These are phyloP conservation scores for Podaxis carcinomalis DNA, from an alignment of 768 basidiomycete genomes.

Conservation along the genomic window DNA sequence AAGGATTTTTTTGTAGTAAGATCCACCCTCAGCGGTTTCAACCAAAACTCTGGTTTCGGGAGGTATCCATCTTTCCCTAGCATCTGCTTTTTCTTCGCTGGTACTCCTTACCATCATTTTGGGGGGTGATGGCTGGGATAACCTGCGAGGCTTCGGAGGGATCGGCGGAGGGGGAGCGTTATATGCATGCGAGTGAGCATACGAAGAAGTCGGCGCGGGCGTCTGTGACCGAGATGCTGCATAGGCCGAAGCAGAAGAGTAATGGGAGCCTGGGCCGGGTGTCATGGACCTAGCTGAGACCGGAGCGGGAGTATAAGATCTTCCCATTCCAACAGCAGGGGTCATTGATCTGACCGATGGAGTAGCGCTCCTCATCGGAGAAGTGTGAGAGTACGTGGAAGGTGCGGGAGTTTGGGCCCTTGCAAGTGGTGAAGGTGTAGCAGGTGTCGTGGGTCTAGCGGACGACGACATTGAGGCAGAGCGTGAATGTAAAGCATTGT, in stretches of 20 bases:
- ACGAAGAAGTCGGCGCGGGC: slow-evolving; percentile 37
- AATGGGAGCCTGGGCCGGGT: slow-evolving; percentile 17
- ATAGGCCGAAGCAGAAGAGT: slow-evolving; percentile 13
- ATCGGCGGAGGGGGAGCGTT: slow-evolving; percentile 22
- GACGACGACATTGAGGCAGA: slow-evolving; percentile 49
- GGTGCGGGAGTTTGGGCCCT: slow-evolving; percentile 38
- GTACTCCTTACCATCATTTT: slow-evolving; percentile 57
- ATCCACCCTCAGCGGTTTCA: slow-evolving; percentile 16
- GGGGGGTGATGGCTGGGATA: slow-evolving; percentile 50
- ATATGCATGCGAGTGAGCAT: slow-evolving; percentile 29
- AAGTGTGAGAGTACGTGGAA: slow-evolving; percentile 25
- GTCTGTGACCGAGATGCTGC: slow-evolving; percentile 34
- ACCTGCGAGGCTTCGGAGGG: slow-evolving; percentile 43
- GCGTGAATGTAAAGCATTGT: slow-evolving; percentile 48
- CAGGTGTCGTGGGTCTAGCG: slow-evolving; percentile 41
- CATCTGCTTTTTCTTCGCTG: slow-evolving; percentile 61
- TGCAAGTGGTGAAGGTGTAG: slow-evolving; percentile 32
- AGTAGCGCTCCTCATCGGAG: slow-evolving; percentile 18
- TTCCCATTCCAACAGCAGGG: slow-evolving; percentile 4
- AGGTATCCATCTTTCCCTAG: slow-evolving; percentile 67
- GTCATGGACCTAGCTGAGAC: slow-evolving; percentile 14
- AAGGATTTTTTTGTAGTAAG: slow-evolving; percentile 15
- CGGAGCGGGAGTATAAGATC: slow-evolving; percentile 20
- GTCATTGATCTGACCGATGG: slow-evolving; percentile 5
- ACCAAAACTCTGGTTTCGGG: slow-evolving; percentile 16